Evolutionary conservation across 2,329 filamentous ascomycete species (phyloP), one percentile per base, ranked within the genome.

Genomic region (Diaporthe ilicicola): DNA sequence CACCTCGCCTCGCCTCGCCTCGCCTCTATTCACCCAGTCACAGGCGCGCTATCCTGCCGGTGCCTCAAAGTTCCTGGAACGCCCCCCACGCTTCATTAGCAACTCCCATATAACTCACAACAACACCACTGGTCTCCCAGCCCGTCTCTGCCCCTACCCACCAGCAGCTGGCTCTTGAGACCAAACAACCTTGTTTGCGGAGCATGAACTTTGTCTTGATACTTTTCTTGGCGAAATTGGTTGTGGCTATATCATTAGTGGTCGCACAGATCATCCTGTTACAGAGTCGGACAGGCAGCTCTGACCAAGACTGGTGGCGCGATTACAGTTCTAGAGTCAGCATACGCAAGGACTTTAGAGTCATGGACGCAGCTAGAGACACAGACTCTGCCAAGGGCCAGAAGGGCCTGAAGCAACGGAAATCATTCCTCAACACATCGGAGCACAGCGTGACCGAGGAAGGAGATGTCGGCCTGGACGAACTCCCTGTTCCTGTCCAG

Each of bases 151-250:
- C 39, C 32, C 29, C n/a, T 27, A 50, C 42, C 44, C 44, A 22
- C 53, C 24, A 51, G 42, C 22, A 59, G 32, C 29, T 24, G 32
- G 17, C 53, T 39, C 3, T 68, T 44, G 48, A 37, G 17, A 39
- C 46, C 34, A 42, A 51, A 24, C 34, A 50, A 27, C 39, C 48
- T 34, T 54, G 59, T 37, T 19, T 24, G 34, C 62, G 37, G 61
- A 70, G 71, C 56, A 72, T 71, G 68, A 72, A 71, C 69, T 61
- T 71, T 64, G 69, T 71, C 54, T 51, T 72, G 27, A 56, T 71
- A 59, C 50, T 64, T 19, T 71, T 71, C 32, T 53, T 72, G 55
- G 64, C 68, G 59, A 68, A 53, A 29, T 39, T 53, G 27, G 54
- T 46, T 17, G 61, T 70, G 27, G 69, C 51, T 56, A 29, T 59